These are phyloP conservation scores for Dittrichia graveolens DNA, from an alignment of 129 eudicot genomes.

Conservation along the genomic window DNA sequence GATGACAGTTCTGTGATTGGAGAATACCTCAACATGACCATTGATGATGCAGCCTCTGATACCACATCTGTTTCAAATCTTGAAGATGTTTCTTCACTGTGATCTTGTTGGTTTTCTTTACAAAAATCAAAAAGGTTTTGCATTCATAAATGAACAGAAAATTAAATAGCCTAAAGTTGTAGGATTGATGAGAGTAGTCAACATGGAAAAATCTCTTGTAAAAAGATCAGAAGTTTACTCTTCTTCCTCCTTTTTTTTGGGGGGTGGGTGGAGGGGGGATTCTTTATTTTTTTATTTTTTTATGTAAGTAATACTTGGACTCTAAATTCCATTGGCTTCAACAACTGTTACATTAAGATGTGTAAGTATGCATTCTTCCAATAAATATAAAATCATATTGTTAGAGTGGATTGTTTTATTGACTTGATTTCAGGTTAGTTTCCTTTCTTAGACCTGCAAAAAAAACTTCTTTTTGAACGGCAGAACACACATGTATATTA, in stretches of 20 bases:
- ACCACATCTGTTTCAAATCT: constrained; percentile 41
- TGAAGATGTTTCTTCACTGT: constrained; percentile 37
- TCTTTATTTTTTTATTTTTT: constrained; percentile 14
- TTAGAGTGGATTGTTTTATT: too few species aligned
- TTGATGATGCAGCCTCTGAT: constrained; percentile 61
- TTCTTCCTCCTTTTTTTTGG: background rate
- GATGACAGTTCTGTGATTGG: constrained; percentile 47
- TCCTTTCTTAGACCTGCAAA: too few species aligned
- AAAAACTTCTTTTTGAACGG: too few species aligned
- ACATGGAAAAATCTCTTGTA: background rate
- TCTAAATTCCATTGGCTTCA: background rate
- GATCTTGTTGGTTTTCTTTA: constrained; percentile 14
- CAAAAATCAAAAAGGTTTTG: constrained; percentile 14
- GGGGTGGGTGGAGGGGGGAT: background rate
- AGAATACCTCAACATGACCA: constrained; percentile 48
- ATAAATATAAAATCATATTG: too few species aligned
- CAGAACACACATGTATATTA: too few species aligned
- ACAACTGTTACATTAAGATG: background rate
- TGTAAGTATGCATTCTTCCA: too few species aligned
- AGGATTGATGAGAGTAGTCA: constrained; percentile 26
- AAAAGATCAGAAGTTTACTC: background rate
- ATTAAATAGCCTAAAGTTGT: constrained; percentile 17
- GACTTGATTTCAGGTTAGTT: too few species aligned
- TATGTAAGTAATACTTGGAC: constrained; percentile 18
- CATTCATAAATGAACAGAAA: constrained; percentile 14